Conservation (phyloP, 2,329 filamentous ascomycete species). For the Graphiopsis chlorocephala region DNA sequence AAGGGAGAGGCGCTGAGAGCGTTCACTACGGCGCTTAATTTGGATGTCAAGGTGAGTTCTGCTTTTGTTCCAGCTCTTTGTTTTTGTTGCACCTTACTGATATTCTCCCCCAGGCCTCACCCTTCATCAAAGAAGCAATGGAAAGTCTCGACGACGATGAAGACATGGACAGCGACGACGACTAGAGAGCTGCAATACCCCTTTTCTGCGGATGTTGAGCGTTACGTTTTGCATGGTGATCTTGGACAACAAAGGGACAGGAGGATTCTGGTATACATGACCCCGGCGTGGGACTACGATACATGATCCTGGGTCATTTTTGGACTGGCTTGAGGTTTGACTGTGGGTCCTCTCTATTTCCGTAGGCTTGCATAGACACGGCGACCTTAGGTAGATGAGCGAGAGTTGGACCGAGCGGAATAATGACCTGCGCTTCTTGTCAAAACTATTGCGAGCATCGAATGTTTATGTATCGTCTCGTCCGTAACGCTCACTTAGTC, state of each 20-base stretch:
- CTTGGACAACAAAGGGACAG: not conserved
- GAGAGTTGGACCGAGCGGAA: not conserved
- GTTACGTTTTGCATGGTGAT: not conserved
- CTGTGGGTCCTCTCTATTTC: not conserved
- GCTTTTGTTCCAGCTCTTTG: not conserved
- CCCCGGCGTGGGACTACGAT: not conserved
- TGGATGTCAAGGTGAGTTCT: conserved; percentile 83
- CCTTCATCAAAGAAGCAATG: conserved; percentile 94
- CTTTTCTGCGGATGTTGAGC: not conserved
- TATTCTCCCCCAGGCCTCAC: conserved; percentile 64
- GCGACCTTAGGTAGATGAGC: not conserved
- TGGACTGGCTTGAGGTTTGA: not conserved
- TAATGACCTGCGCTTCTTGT: not conserved
- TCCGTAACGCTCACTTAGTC: no score
- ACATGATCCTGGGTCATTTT: not conserved
- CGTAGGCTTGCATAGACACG: not conserved
- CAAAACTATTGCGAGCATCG: not conserved
- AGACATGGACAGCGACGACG: conserved; percentile 57
- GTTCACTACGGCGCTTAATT: conserved; percentile 89
- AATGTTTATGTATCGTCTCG: no score
- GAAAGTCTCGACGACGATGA: conserved; percentile 78
- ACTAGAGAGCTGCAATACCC: not conserved
- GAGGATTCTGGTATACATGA: not conserved
- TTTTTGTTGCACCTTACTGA: not conserved
- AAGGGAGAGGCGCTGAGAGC: conserved; percentile 79